Evolutionary conservation across 2,329 filamentous ascomycete species (phyloP).

Genomic region (Trichoderma arundinaceum): DNA sequence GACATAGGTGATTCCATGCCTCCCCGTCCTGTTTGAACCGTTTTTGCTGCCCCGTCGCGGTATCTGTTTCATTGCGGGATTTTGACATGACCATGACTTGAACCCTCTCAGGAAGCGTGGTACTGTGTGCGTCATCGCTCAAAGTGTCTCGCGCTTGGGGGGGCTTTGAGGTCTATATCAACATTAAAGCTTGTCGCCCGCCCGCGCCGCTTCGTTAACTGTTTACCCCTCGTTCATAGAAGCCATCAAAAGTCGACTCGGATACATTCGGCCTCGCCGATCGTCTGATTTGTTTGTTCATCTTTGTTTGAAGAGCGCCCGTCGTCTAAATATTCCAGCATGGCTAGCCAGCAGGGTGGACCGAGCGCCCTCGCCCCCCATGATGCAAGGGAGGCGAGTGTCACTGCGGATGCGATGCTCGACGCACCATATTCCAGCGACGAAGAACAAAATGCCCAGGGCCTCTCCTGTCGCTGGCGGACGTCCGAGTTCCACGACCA

Average conservation of each 20-base stretch:
- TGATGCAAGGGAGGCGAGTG: conserved; percentile 26
- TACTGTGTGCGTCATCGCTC: conserved; percentile 29
- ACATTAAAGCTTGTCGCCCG: conserved; percentile 1
- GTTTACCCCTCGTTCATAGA: conserved; percentile 15
- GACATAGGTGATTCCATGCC: conserved; percentile 29
- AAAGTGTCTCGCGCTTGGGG: conserved; percentile 25
- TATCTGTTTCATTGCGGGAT: conserved; percentile 4
- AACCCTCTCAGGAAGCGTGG: conserved; percentile 23
- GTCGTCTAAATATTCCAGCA: conserved; percentile 32
- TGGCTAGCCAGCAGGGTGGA: conserved; percentile 44
- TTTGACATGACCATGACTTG: conserved; percentile 30
- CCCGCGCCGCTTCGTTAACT: background rate
- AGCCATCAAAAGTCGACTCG: background rate
- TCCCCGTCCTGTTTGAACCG: conserved; percentile 9
- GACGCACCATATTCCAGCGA: conserved; percentile 51
- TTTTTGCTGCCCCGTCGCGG: background rate
- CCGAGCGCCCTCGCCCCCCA: conserved; percentile 34
- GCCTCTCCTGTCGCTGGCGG: conserved; percentile 47
- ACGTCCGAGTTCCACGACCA: conserved; percentile 48
- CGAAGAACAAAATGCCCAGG: conserved; percentile 35
- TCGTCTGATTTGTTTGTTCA: background rate
- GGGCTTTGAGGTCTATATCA: conserved; percentile 27
- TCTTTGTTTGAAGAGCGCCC: background rate
- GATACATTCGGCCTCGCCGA: background rate
- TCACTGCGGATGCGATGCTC: conserved; percentile 38